A percentile compares a stretch with the other conserved stretches of the same genome.
These are phyloP conservation scores for Aspergillus fumigatiaffinis DNA, from an alignment of 2,329 filamentous ascomycete species.

Conservation along the genomic window DNA sequence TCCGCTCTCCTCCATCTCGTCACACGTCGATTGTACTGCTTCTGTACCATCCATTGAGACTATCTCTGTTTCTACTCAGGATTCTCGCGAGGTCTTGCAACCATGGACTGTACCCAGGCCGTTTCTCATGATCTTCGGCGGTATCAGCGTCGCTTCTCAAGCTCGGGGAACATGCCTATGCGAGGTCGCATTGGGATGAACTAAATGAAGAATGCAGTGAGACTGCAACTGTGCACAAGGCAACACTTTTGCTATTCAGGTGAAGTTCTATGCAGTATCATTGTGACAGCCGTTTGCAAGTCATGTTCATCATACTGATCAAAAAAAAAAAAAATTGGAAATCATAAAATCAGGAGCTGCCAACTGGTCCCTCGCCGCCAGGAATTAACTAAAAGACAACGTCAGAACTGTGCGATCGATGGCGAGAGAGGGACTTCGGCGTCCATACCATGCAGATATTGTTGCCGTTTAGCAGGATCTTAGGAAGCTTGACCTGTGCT, in stretches of 20 bases:
- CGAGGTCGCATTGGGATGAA: neutral
- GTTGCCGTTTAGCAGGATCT: conserved; percentile 95
- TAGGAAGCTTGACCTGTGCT: conserved; percentile 80
- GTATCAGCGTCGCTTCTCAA: neutral
- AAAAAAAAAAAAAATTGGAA: conserved; percentile 9
- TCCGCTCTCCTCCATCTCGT: neutral
- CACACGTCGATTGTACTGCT: neutral
- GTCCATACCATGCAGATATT: conserved; percentile 93
- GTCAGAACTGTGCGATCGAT: neutral
- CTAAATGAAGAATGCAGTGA: neutral
- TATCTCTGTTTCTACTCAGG: neutral
- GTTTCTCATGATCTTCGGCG: neutral
- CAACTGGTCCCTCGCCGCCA: conserved; percentile 66
- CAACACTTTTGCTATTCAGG: conserved; percentile 6
- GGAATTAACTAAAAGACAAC: conserved; percentile 61
- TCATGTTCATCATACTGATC: conserved; percentile 9
- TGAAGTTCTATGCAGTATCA: conserved; percentile 15
- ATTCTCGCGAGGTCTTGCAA: neutral
- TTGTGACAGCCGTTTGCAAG: conserved; percentile 12
- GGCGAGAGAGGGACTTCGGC: neutral
- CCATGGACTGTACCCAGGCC: neutral
- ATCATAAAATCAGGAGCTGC: conserved; percentile 23
- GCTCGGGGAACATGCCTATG: neutral
- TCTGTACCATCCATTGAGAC: neutral
- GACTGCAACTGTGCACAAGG: neutral